A percentile compares a stretch with the other conserved stretches of the same genome.
Evolutionary conservation across 495 filamentous ascomycete species (phyloP).

Genomic region (Annulohypoxylon bovei): DNA sequence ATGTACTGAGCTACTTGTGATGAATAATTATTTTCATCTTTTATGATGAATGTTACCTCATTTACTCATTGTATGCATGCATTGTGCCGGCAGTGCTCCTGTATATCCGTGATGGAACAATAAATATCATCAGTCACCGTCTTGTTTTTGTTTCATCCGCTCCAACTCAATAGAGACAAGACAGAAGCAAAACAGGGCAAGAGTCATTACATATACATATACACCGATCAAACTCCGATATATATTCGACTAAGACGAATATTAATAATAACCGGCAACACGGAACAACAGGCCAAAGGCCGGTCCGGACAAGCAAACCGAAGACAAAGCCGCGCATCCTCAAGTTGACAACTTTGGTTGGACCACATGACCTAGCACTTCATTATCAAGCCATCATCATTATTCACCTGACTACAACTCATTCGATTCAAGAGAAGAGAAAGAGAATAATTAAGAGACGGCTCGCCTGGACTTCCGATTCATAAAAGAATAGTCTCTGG

Average conservation of each 20-base stretch:
- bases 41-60: constrained; percentile 6
- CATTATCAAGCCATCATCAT: constrained; percentile 45
- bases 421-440: constrained; percentile 24
- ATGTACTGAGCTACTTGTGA: not conserved
- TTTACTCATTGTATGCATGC: not conserved
- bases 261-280: not conserved
- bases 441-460: constrained; percentile 23
- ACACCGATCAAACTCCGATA: constrained; percentile 27
- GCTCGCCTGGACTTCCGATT: constrained; percentile 12
- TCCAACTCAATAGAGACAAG: constrained; percentile 6
- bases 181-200: not conserved
- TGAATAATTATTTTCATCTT: constrained; percentile 16
- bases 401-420: constrained; percentile 42
- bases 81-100: not conserved
- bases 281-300: constrained; percentile 9
- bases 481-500: constrained; percentile 17
- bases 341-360: constrained; percentile 22
- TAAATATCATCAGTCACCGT: constrained; percentile 35
- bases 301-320: constrained; percentile 23
- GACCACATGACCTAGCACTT: constrained; percentile 39
- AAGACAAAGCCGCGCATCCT: constrained; percentile 29
- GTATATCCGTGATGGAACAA: not conserved
- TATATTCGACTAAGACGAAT: not conserved
- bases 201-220: not conserved
- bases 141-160: constrained; percentile 13